These are phyloP conservation scores for Colletotrichum chlorophyti DNA, from an alignment of 2,329 filamentous ascomycete species.

Conservation along the genomic window DNA sequence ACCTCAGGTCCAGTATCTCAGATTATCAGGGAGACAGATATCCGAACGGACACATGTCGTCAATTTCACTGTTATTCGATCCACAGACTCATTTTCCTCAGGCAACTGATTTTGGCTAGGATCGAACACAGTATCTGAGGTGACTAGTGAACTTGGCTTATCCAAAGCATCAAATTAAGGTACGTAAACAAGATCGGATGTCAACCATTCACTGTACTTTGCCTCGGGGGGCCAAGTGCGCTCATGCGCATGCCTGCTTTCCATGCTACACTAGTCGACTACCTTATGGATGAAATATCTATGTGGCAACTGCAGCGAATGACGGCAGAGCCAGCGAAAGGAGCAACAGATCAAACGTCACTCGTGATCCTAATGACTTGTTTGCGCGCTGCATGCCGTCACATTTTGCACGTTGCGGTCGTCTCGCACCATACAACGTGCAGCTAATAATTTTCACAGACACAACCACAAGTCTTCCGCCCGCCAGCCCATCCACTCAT, in stretches of 20 bases:
- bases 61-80: background rate
- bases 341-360: background rate
- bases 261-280: background rate
- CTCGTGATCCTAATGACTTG: background rate
- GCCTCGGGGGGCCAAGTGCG: no score
- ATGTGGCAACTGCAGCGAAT: slow-evolving; percentile 1
- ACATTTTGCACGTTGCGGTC: slow-evolving; percentile 2
- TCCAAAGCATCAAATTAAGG: background rate
- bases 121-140: background rate
- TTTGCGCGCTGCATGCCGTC: slow-evolving; percentile 2
- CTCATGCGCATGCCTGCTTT: no score
- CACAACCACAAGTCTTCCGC: background rate
- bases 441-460: no score
- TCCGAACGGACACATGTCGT: no score
- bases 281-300: no score
- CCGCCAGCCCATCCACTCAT: slow-evolving; percentile 1
- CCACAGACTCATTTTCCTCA: background rate
- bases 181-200: background rate
- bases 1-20: no score
- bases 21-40: no score
- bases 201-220: no score
- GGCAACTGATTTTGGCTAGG: background rate
- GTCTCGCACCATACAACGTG: no score
- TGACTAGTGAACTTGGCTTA: background rate
- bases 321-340: background rate